Evolutionary conservation across 441 rosid genomes (phyloP).

Genomic region (Mallotus japonicus): DNA sequence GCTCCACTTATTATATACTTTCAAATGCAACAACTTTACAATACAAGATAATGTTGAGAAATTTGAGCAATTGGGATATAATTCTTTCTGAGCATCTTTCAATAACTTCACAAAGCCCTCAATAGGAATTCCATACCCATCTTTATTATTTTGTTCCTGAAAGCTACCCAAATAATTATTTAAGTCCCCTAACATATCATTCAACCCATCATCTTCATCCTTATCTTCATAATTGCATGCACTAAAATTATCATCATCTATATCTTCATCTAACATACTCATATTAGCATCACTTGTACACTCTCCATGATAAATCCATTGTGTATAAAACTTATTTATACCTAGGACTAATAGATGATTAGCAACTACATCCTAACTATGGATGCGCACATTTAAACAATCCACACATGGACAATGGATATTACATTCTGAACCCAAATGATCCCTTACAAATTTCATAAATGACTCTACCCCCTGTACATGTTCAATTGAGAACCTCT

Average conservation of each 20-base stretch:
- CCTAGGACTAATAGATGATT: background rate
- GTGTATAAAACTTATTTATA: background rate
- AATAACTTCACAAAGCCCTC: background rate
- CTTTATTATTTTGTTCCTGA: too few relatives aligned
- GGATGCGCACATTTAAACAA: background rate
- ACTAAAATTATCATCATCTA: background rate
- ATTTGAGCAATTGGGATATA: background rate
- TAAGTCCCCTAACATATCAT: background rate
- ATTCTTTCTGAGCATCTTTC: background rate
- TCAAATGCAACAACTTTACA: background rate
- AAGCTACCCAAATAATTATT: background rate
- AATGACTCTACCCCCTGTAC: background rate
- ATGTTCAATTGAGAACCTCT: background rate
- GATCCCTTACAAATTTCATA: background rate
- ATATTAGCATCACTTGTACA: background rate
- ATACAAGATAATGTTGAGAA: background rate
- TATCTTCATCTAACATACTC: background rate
- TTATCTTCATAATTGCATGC: background rate
- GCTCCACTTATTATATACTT: background rate
- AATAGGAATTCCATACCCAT: background rate
- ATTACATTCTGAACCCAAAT: background rate
- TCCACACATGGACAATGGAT: background rate
- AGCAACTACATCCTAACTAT: background rate
- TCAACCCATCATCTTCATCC: background rate
- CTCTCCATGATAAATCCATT: background rate